These are phyloP conservation scores for Venturiaceae sp. DNA, from an alignment of 2,329 filamentous ascomycete species.

Conservation along the genomic window DNA sequence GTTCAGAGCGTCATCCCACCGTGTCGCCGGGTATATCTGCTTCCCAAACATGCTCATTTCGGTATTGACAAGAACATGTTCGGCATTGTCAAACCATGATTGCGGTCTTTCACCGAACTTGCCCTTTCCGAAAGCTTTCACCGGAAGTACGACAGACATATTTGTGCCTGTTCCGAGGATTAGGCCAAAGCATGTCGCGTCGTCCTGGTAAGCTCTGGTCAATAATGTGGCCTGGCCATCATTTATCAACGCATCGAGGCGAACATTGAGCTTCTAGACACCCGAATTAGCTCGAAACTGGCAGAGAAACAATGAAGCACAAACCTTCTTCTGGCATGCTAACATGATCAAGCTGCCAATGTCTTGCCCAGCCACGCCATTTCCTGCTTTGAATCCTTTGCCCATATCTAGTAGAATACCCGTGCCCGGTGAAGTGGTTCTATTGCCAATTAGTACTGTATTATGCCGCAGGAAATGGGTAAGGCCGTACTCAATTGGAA, in stretches of 20 bases:
- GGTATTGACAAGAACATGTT: constrained; percentile 54
- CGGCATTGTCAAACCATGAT: constrained; percentile 46
- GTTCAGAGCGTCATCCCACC: constrained; percentile 54
- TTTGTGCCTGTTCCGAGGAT: constrained; percentile 58
- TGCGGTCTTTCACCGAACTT: constrained; percentile 48
- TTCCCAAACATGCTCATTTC: constrained; percentile 59
- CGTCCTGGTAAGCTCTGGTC: constrained; percentile 51
- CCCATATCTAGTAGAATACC: constrained; percentile 53
- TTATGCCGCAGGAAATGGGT: neutral
- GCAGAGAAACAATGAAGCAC: constrained; percentile 7
- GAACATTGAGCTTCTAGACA: constrained; percentile 41
- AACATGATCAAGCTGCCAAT: constrained; percentile 49
- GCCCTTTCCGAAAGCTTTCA: constrained; percentile 38
- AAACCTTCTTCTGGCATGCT: constrained; percentile 42
- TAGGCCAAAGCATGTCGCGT: constrained; percentile 51
- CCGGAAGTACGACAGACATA: constrained; percentile 52
- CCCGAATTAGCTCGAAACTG: constrained; percentile 4
- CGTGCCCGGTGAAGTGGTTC: constrained; percentile 48
- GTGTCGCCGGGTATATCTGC: constrained; percentile 46
- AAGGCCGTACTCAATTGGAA: constrained; percentile 46
- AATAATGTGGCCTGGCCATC: constrained; percentile 53
- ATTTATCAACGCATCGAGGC: constrained; percentile 54
- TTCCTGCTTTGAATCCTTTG: constrained; percentile 53
- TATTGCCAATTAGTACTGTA: constrained; percentile 10
- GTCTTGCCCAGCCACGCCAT: constrained; percentile 49